A percentile compares a stretch with the other conserved stretches of the same genome.
These are phyloP conservation scores for Populus hybrid DNA, from an alignment of 441 rosid species.

Conservation along the genomic window DNA sequence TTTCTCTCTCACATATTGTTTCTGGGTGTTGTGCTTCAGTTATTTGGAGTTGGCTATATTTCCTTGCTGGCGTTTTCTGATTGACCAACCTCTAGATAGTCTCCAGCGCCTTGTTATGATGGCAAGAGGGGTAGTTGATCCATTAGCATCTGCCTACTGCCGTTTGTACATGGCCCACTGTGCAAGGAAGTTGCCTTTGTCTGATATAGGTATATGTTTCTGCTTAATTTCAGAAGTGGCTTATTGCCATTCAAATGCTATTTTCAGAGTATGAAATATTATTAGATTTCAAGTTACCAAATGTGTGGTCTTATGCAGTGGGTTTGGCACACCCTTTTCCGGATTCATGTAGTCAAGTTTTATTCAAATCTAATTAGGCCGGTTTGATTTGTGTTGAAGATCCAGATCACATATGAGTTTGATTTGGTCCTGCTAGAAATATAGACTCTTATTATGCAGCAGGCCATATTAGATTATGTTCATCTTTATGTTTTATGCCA, in stretches of 20 bases:
- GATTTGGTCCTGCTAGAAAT: background rate
- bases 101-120: conserved; percentile 69
- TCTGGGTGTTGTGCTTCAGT: conserved; percentile 36
- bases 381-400: background rate
- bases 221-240: conserved; percentile 11
- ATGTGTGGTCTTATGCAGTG: background rate
- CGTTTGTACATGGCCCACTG: conserved; percentile 74
- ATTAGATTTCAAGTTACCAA: background rate
- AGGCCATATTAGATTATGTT: background rate
- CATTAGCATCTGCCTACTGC: conserved; percentile 78
- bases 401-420: background rate
- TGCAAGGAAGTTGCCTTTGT: conserved; percentile 55
- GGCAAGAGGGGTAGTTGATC: conserved; percentile 90
- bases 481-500: background rate
- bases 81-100: conserved; percentile 47
- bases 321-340: background rate
- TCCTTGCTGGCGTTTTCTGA: conserved; percentile 87
- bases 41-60: conserved; percentile 85
- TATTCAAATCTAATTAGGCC: background rate
- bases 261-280: conserved; percentile 3
- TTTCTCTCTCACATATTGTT: conserved; percentile 9
- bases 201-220: conserved; percentile 45
- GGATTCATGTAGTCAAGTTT: background rate
- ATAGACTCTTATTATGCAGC: background rate
- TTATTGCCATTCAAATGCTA: background rate